A percentile compares a stretch with the other conserved stretches of the same genome.
These are phyloP conservation scores for Knufia fluminis DNA, from an alignment of 2,329 filamentous ascomycete genomes.

Conservation along the genomic window DNA sequence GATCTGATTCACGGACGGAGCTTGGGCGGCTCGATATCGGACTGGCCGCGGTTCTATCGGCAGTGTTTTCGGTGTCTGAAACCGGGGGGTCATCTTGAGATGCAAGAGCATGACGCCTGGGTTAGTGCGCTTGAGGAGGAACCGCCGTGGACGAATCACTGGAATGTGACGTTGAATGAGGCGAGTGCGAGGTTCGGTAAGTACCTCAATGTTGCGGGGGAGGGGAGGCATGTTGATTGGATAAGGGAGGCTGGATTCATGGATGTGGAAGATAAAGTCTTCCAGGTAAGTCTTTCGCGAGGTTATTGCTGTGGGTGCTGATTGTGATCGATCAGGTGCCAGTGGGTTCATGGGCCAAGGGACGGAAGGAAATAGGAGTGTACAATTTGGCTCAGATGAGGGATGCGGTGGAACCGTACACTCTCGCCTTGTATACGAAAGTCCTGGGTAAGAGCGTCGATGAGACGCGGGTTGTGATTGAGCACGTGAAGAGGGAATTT, in stretches of 20 bases:
- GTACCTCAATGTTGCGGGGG: slow-evolving; percentile 33
- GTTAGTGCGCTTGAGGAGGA: slow-evolving; percentile 9
- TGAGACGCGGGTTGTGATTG: slow-evolving; percentile 21
- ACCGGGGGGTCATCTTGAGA: slow-evolving; percentile 38
- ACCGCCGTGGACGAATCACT: slow-evolving; percentile 15
- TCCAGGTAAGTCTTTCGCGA: slow-evolving; percentile 10
- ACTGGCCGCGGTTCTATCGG: slow-evolving; percentile 40
- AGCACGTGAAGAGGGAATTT: not conserved
- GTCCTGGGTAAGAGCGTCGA: slow-evolving; percentile 28
- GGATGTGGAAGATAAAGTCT: slow-evolving; percentile 23
- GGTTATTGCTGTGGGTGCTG: no score
- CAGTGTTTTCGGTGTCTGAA: slow-evolving; percentile 22
- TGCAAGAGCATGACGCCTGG: slow-evolving; percentile 28
- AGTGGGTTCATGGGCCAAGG: slow-evolving; percentile 25
- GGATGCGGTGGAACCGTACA: slow-evolving; percentile 31
- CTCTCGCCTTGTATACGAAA: slow-evolving; percentile 31
- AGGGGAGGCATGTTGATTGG: slow-evolving; percentile 22
- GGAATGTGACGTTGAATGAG: slow-evolving; percentile 21
- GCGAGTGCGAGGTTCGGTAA: slow-evolving; percentile 21
- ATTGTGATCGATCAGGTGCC: slow-evolving; percentile 14
- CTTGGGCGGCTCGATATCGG: slow-evolving; percentile 48
- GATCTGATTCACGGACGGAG: slow-evolving; percentile 54
- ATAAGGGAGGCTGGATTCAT: slow-evolving; percentile 25
- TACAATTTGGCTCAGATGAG: slow-evolving; percentile 26
- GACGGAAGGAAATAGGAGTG: slow-evolving; percentile 26